A percentile compares a stretch with the other conserved stretches of the same genome.
Conservation (phyloP, 1,139 yeast genomes). For the Saccharomyces hybrid region DNA sequence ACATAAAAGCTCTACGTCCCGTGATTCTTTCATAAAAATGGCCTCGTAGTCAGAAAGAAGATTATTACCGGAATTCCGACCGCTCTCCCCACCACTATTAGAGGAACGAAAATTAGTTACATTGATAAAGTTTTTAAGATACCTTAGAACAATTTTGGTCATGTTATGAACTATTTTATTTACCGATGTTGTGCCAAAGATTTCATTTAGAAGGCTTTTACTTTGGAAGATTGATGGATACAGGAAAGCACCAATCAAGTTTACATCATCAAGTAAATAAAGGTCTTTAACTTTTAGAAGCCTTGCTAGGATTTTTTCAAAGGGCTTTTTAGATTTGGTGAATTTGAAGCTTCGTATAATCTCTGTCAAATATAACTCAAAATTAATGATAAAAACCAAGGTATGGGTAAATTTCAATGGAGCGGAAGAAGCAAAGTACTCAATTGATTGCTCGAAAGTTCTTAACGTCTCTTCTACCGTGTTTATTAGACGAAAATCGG, state of each 20-base stretch:
- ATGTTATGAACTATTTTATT: background rate
- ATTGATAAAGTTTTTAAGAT: constrained; percentile 3
- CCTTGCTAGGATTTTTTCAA: background rate
- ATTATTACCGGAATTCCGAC: background rate
- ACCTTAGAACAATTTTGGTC: background rate
- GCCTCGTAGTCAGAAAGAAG: background rate
- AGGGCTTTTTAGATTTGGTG: background rate
- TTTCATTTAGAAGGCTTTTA: background rate
- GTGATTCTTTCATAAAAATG: background rate
- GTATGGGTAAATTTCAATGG: background rate
- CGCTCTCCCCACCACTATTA: background rate
- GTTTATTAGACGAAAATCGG: background rate
- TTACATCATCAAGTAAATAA: background rate
- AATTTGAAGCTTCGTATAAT: background rate
- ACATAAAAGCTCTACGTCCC: background rate
- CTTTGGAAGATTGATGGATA: constrained; percentile 2
- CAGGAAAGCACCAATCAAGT: constrained; percentile 2
- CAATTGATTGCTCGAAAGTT: background rate
- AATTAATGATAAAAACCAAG: background rate
- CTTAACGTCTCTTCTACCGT: background rate
- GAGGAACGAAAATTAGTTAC: background rate
- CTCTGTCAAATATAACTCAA: background rate
- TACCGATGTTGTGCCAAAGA: constrained; percentile 1
- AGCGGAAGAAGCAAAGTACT: background rate
- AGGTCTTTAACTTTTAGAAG: background rate